Conservation (phyloP, 805 yeast genomes). For the Monosporozyma aerobia region DNA sequence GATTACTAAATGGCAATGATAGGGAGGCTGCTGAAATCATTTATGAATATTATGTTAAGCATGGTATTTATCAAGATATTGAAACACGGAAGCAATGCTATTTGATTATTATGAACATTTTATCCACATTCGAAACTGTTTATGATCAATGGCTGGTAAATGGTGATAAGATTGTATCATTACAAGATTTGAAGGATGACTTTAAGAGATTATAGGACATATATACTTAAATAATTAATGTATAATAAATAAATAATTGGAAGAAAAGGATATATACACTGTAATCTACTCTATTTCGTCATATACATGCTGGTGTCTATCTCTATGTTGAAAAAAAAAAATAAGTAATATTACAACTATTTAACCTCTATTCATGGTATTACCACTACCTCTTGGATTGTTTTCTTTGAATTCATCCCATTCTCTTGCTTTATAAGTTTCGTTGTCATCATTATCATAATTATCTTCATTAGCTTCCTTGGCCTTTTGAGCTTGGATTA, state of each 20-base stretch:
- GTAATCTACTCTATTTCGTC: neutral
- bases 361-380: constrained; percentile 59
- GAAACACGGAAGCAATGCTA: constrained; percentile 15
- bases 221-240: constrained; percentile 1
- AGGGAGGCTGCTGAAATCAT: constrained; percentile 26
- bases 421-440: constrained; percentile 65
- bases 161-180: constrained; percentile 21
- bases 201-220: constrained; percentile 4
- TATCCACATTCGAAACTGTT: constrained; percentile 18
- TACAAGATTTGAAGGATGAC: constrained; percentile 20
- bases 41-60: constrained; percentile 12
- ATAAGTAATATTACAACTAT: no score
- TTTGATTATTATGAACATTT: constrained; percentile 20
- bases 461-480: constrained; percentile 46
- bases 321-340: neutral
- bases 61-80: constrained; percentile 3
- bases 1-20: constrained; percentile 21
- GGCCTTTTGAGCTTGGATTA: constrained; percentile 31
- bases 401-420: constrained; percentile 94
- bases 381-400: constrained; percentile 84
- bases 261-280: neutral
- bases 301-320: neutral
- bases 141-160: constrained; percentile 27
- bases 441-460: constrained; percentile 45
- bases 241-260: neutral